Conservation (phyloP, 768 basidiomycete genomes). For the Epithele typhae region DNA sequence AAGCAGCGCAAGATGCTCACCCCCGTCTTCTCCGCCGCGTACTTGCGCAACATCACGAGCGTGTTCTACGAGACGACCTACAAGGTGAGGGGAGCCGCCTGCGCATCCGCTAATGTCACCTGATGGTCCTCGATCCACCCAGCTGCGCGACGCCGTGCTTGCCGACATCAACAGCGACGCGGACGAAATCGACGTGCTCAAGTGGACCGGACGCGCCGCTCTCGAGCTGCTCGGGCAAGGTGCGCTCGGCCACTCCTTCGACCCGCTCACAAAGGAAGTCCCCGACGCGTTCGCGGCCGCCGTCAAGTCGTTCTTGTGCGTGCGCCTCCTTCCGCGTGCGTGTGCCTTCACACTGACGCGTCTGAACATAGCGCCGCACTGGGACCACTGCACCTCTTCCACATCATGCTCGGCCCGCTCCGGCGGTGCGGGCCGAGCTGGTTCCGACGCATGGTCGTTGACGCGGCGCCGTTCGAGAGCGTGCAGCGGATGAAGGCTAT, state of each 20-base stretch:
- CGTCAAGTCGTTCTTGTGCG: constrained; percentile 25
- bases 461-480: constrained; percentile 32
- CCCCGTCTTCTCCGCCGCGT: constrained; percentile 19
- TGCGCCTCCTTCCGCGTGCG: constrained; percentile 31
- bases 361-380: no score
- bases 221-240: constrained; percentile 40
- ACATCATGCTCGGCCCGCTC: constrained; percentile 26
- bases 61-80: constrained; percentile 17
- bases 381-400: no score
- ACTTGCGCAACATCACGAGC: constrained; percentile 20
- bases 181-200: constrained; percentile 20
- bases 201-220: constrained; percentile 24
- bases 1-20: constrained; percentile 22
- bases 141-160: constrained; percentile 11
- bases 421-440: constrained; percentile 33
- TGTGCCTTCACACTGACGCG: constrained; percentile 23
- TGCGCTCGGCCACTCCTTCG: constrained; percentile 38
- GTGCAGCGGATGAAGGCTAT: constrained; percentile 40
- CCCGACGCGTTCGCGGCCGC: constrained; percentile 4
- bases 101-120: neutral
- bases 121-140: neutral
- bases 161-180: constrained; percentile 2
- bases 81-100: constrained; percentile 2
- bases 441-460: constrained; percentile 39
- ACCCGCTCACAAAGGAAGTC: constrained; percentile 29